Conservation (phyloP, 345 rosid species). For the Chamaenerion angustifolium region DNA sequence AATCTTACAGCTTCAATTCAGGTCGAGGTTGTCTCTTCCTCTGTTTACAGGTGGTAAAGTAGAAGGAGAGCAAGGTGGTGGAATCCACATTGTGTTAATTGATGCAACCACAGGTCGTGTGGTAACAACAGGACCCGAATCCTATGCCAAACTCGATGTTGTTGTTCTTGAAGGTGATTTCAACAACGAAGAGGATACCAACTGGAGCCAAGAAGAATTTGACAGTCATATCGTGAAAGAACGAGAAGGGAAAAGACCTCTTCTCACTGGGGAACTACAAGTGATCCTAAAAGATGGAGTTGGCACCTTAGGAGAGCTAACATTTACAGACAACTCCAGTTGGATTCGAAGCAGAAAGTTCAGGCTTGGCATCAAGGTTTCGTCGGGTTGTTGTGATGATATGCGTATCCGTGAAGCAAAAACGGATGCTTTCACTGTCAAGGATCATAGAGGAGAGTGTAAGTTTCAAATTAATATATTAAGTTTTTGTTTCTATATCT, state of each 20-base stretch:
- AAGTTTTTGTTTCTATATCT: background rate
- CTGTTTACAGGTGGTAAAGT: constrained; percentile 94
- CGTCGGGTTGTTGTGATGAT: constrained; percentile 55
- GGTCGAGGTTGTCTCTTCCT: constrained; percentile 77
- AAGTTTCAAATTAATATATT: constrained; percentile 15
- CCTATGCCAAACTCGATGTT: constrained; percentile 61
- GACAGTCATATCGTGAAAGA: constrained; percentile 83
- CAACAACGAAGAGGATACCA: constrained; percentile 66
- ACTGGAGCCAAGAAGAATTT: constrained; percentile 78
- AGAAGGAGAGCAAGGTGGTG: constrained; percentile 94
- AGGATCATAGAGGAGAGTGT: constrained; percentile 98
- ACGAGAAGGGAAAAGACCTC: constrained; percentile 90
- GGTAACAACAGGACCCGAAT: constrained; percentile 65
- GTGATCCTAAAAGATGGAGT: constrained; percentile 80
- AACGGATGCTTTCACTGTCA: constrained; percentile 91
- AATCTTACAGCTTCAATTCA: constrained; percentile 71
- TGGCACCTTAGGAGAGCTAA: constrained; percentile 84
- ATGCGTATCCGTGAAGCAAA: constrained; percentile 83
- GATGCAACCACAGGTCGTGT: constrained; percentile 58
- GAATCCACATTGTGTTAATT: constrained; percentile 57
- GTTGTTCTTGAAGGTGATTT: constrained; percentile 96
- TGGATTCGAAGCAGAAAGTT: constrained; percentile 98
- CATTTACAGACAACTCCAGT: constrained; percentile 90
- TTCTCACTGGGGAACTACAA: constrained; percentile 78
- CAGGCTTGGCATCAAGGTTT: constrained; percentile 74